Evolutionary conservation across 805 yeast genomes (phyloP).

Genomic region (Saccharomycopsis vini): DNA sequence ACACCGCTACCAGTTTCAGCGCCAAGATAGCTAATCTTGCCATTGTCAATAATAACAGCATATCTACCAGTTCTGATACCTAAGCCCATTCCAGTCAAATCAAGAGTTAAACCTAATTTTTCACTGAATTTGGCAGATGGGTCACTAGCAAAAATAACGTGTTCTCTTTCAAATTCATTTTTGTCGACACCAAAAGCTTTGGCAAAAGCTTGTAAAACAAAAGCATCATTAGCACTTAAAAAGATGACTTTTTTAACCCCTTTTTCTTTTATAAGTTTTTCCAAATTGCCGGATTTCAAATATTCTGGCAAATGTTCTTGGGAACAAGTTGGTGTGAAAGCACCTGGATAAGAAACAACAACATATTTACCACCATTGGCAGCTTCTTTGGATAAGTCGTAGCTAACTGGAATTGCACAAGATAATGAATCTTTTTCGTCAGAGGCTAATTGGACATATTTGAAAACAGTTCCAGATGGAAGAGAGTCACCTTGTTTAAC

Average conservation of each 20-base stretch:
- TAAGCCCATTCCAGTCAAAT: constrained; percentile 71
- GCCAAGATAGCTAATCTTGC: constrained; percentile 30
- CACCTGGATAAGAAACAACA: constrained; percentile 26
- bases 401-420: constrained; percentile 14
- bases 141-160: constrained; percentile 65
- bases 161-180: constrained; percentile 25
- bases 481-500: constrained; percentile 7
- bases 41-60: constrained; percentile 50
- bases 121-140: constrained; percentile 62
- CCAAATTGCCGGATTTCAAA: constrained; percentile 20
- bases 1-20: constrained; percentile 14
- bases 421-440: constrained; percentile 8
- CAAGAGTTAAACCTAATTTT: constrained; percentile 58
- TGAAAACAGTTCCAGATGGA: constrained; percentile 8
- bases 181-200: constrained; percentile 33
- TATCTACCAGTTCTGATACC: constrained; percentile 66
- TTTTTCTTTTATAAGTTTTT: constrained; percentile 21
- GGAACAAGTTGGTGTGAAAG: constrained; percentile 24
- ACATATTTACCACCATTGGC: constrained; percentile 20
- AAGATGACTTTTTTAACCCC: constrained; percentile 46
- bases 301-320: constrained; percentile 22
- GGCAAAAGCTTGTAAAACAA: constrained; percentile 79
- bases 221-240: constrained; percentile 79
- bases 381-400: constrained; percentile 15
- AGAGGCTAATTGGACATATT: constrained; percentile 11